A percentile compares a stretch with the other conserved stretches of the same genome.
Conservation (phyloP, 768 basidiomycete genomes). For the Psilocybe sp. region DNA sequence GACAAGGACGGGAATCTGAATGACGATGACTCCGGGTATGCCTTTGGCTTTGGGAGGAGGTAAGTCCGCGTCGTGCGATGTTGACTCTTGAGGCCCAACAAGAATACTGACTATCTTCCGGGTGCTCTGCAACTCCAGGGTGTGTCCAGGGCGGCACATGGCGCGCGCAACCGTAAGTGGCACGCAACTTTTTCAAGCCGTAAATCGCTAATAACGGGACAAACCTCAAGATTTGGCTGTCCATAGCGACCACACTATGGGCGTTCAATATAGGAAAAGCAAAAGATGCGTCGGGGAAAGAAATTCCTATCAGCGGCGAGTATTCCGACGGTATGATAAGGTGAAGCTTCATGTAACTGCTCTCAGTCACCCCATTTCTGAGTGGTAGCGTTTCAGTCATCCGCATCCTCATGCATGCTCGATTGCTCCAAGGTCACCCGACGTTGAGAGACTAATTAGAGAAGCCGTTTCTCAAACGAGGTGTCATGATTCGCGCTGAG, state of each 20-base stretch:
- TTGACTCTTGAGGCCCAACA: too few relatives aligned
- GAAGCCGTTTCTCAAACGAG: too few relatives aligned
- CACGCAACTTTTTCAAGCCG: neutral
- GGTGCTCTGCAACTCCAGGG: neutral
- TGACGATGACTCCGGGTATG: neutral
- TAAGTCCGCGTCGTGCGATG: too few relatives aligned
- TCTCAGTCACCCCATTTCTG: too few relatives aligned
- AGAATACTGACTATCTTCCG: neutral
- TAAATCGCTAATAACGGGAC: neutral
- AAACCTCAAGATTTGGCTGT: neutral
- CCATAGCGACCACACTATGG: neutral
- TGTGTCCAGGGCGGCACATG: slow-evolving; percentile 1
- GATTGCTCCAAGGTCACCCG: too few relatives aligned
- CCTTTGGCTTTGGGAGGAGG: slow-evolving; percentile 3
- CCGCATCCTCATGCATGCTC: too few relatives aligned
- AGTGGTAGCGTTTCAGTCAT: too few relatives aligned
- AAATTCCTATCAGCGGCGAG: slow-evolving; percentile 1
- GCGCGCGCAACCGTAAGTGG: neutral
- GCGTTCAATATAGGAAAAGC: neutral
- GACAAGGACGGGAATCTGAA: neutral
- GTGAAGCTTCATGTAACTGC: neutral
- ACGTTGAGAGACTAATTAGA: too few relatives aligned
- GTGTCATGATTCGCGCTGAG: too few relatives aligned
- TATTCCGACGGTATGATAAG: slow-evolving; percentile 1
- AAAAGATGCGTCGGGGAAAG: neutral